phyloP scores from a whole-genome alignment of 129 eudicot species.

The Gnaphalium uliginosum region DNA sequence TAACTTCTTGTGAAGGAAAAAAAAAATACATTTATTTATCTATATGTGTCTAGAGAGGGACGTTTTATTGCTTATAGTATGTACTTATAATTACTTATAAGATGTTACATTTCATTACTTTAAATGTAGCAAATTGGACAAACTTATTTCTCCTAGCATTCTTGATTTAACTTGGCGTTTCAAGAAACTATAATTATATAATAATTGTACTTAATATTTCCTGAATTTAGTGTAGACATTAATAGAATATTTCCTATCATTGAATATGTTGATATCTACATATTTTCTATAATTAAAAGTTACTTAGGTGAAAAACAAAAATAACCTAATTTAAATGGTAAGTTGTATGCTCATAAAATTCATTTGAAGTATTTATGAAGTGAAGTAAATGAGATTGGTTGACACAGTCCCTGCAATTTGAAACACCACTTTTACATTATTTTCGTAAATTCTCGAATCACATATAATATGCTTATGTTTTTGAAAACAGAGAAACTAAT shows the following conservation, averaged over 20 bases:
- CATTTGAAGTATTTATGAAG: constrained; percentile 5
- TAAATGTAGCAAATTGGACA: not conserved
- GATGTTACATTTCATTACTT: not conserved
- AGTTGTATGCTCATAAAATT: not conserved
- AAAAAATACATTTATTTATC: too few relatives aligned
- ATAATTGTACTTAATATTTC: not conserved
- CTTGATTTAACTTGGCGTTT: not conserved
- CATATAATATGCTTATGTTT: not conserved
- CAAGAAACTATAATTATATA: not conserved
- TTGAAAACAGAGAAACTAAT: not conserved
- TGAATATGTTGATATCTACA: not conserved
- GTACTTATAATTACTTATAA: too few relatives aligned
- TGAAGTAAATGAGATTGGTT: constrained; percentile 18
- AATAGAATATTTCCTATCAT: not conserved
- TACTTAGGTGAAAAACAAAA: not conserved
- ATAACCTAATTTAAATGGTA: not conserved
- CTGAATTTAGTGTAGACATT: not conserved
- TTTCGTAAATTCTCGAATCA: not conserved
- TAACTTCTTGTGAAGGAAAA: too few relatives aligned
- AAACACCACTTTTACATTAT: not conserved
- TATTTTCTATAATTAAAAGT: not conserved
- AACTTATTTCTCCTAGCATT: not conserved
- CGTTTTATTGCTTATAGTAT: too few relatives aligned
- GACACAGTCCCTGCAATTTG: constrained; percentile 3
- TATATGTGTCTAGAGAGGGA: too few relatives aligned